Base-by-base conservation (phyloP, 202 grass and related monocot genomes). In the Bolboschoenoplectus hybrid region DNA sequence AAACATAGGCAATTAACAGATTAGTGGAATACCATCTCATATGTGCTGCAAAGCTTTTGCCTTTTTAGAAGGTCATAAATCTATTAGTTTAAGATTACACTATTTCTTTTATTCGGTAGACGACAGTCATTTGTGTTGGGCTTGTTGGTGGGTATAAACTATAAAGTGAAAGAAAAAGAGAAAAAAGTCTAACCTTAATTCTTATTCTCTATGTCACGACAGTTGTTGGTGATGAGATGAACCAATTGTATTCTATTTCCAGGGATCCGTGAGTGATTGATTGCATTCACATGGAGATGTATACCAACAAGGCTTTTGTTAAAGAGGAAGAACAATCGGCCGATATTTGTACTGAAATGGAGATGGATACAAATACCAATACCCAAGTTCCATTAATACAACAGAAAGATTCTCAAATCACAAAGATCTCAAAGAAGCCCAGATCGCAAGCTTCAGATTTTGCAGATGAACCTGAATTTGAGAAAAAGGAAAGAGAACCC, bases 361-460 rank as follows among this genome's bases (percentile, higher is more conserved):
- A 83, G 58, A 89, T 89, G 67, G 89, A 82, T 85, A 88, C 32
- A 55, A 88, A 89, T 80, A 91, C 64, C 57, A 82, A 87, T 74
- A 87, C 89, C 73, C 93, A 87, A 82, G 89, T 92, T 53, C 72
- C 85, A 56, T 82, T 90, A 20, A 81, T 92, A 88, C 82, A 80
- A 1, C 9, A 75, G 47, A 91, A 85, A 70, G 91, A 89, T 80
- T 69, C 85, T 65, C 88, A 72, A 70, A 83, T 74, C 71, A 53
- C 78, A 39, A 95, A 88, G 67, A 76, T 56, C 9, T 81, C 84
- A 57, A 99, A 90, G 86, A 95, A 94, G 68, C 80, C 56, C 17
- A 96, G 89, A 87, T 92, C 97, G 2, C 81, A 90, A 68, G 86
- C 89, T 80, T 87, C 90, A 0, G 97, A 99, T 83, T 94, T 88